Percentiles rank a stretch among this genome's conserved stretches.
Conservation (phyloP, 371 early-diverging fungal genomes). For the Syncephalastrum contaminatum region DNA sequence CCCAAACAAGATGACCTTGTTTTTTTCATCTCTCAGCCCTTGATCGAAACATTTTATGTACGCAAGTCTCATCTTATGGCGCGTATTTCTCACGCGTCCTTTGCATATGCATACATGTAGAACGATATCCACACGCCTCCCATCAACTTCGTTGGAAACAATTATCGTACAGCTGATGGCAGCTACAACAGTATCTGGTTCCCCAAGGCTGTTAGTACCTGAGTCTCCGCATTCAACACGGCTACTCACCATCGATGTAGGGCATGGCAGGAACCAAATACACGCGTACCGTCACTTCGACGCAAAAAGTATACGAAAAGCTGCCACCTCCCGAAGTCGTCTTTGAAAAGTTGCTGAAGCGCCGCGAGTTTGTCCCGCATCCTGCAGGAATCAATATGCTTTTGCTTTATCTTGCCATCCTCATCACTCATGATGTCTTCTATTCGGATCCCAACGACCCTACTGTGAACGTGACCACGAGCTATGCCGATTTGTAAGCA, state of each 20-base stretch:
- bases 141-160: slow-evolving; percentile 35
- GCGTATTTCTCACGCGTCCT: not conserved
- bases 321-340: slow-evolving; percentile 34
- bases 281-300: slow-evolving; percentile 33
- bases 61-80: slow-evolving; percentile 1
- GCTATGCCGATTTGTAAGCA: slow-evolving; percentile 47
- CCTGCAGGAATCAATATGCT: slow-evolving; percentile 42
- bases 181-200: slow-evolving; percentile 38
- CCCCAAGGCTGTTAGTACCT: slow-evolving; percentile 37
- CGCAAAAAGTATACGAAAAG: slow-evolving; percentile 16
- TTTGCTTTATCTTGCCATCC: slow-evolving; percentile 43
- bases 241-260: slow-evolving; percentile 9
- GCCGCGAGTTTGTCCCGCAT: slow-evolving; percentile 33
- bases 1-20: slow-evolving; percentile 34
- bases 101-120: slow-evolving; percentile 17
- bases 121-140: slow-evolving; percentile 44
- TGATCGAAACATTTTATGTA: slow-evolving; percentile 33
- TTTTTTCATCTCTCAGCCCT: slow-evolving; percentile 25
- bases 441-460: slow-evolving; percentile 39
- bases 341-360: slow-evolving; percentile 36
- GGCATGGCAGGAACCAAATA: slow-evolving; percentile 46
- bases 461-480: slow-evolving; percentile 43
- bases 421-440: slow-evolving; percentile 60
- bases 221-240: not conserved
- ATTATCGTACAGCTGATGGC: slow-evolving; percentile 54